Evolutionary conservation across 192 early-diverging fungal species (phyloP).

Genomic region (Chytriomyces confervae): DNA sequence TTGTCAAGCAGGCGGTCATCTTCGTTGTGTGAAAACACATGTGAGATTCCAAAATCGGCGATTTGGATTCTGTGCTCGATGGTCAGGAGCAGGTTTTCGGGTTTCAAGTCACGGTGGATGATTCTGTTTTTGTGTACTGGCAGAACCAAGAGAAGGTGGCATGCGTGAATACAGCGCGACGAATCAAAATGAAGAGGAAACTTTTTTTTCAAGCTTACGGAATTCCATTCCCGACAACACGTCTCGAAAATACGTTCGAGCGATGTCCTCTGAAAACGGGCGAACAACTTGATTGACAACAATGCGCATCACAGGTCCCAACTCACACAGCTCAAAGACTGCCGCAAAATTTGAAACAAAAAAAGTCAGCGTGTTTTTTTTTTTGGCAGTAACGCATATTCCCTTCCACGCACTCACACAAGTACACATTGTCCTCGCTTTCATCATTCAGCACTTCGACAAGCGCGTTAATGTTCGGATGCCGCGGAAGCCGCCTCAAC

Average conservation of each 20-base stretch:
- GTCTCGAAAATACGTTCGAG: conserved; percentile 64
- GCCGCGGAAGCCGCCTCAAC: conserved; percentile 62
- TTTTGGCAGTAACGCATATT: background rate
- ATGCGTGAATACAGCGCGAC: conserved; percentile 3
- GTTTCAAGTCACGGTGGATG: conserved; percentile 68
- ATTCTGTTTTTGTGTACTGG: conserved; percentile 63
- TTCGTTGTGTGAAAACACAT: conserved; percentile 58
- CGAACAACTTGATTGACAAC: conserved; percentile 42
- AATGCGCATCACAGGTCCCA: conserved; percentile 62
- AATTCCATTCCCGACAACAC: conserved; percentile 64
- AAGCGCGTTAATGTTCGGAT: conserved; percentile 64
- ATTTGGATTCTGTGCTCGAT: conserved; percentile 53
- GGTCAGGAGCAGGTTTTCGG: conserved; percentile 62
- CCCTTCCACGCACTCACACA: conserved; percentile 46
- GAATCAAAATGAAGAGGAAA: background rate
- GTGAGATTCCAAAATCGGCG: conserved; percentile 68
- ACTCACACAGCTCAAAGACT: conserved; percentile 72
- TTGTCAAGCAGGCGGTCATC: conserved; percentile 51
- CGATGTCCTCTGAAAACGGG: conserved; percentile 56
- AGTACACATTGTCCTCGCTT: conserved; percentile 65
- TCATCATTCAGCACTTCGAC: conserved; percentile 66
- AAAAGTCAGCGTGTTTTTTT: background rate
- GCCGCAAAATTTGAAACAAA: background rate
- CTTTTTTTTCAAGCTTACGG: conserved; percentile 49
- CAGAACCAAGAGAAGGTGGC: no score